Conservation (phyloP, 768 basidiomycete species). For the Lactarius akahatsu region DNA sequence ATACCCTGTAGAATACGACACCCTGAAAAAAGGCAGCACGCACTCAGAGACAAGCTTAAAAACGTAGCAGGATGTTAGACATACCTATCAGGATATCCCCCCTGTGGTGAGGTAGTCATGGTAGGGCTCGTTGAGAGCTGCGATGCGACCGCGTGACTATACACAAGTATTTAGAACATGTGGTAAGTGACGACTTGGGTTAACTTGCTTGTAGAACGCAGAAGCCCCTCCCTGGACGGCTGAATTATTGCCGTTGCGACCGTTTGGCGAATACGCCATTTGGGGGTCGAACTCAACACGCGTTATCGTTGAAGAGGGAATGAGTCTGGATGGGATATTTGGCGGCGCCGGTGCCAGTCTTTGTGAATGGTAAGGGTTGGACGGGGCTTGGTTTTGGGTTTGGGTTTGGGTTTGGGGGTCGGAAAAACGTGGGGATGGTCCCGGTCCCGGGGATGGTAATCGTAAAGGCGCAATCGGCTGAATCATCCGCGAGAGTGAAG, state of each 20-base stretch:
- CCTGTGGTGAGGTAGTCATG: neutral
- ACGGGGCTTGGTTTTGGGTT: neutral
- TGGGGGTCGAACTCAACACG: slow-evolving; percentile 44
- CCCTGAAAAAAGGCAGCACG: neutral
- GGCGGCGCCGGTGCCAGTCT: neutral
- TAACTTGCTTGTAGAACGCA: slow-evolving; percentile 58
- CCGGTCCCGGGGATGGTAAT: neutral
- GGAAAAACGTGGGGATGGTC: slow-evolving; percentile 11
- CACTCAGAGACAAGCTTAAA: neutral
- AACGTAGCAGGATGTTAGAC: neutral
- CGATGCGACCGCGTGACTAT: slow-evolving; percentile 55
- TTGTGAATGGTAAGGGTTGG: neutral
- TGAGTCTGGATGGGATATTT: slow-evolving; percentile 1
- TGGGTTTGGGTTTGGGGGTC: neutral
- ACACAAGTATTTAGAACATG: slow-evolving; percentile 13
- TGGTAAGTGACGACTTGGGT: neutral
- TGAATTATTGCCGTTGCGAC: slow-evolving; percentile 22
- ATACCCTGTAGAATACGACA: slow-evolving; percentile 15
- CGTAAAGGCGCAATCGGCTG: slow-evolving; percentile 10
- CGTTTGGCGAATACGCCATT: slow-evolving; percentile 44
- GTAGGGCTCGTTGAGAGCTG: slow-evolving; percentile 36
- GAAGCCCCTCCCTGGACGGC: slow-evolving; percentile 33
- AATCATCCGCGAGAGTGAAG: neutral
- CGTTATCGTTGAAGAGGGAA: slow-evolving; percentile 10
- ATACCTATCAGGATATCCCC: slow-evolving; percentile 13